Conservation (phyloP, 768 basidiomycete genomes). For the Lactarius vividus region DNA sequence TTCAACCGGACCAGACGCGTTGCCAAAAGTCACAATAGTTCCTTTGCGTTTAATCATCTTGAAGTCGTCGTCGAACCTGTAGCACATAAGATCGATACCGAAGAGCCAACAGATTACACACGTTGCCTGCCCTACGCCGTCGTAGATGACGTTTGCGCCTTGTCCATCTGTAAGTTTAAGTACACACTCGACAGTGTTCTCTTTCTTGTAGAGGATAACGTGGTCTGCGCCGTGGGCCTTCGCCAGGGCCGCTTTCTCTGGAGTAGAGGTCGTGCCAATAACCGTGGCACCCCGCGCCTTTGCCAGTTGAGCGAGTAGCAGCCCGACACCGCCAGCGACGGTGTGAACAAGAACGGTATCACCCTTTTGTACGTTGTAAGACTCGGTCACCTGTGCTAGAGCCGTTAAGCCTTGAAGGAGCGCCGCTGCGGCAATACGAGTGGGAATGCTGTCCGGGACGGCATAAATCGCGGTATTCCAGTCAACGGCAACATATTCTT, state of each 20-base stretch:
- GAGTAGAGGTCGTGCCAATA: conserved; percentile 88
- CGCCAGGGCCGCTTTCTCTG: conserved; percentile 80
- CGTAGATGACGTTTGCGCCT: conserved; percentile 85
- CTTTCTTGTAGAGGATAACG: conserved; percentile 77
- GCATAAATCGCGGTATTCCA: conserved; percentile 55
- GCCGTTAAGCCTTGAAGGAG: conserved; percentile 79
- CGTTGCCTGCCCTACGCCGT: conserved; percentile 98
- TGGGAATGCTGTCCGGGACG: conserved; percentile 61
- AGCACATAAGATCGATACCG: not conserved
- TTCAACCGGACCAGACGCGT: conserved; percentile 82
- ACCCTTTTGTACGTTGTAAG: conserved; percentile 76
- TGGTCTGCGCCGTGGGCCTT: conserved; percentile 79
- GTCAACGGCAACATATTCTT: conserved; percentile 68
- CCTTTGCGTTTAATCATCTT: conserved; percentile 81
- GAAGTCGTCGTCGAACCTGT: conserved; percentile 78
- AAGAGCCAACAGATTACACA: conserved; percentile 34
- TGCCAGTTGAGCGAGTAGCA: conserved; percentile 65
- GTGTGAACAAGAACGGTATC: conserved; percentile 87
- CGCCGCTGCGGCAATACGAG: conserved; percentile 62
- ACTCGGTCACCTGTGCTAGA: conserved; percentile 74
- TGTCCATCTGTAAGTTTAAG: conserved; percentile 72
- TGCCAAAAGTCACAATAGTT: conserved; percentile 87
- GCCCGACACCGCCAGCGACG: conserved; percentile 85
- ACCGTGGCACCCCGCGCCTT: conserved; percentile 78
- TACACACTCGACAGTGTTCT: conserved; percentile 72